A percentile compares a stretch with the other conserved stretches of the same genome.
phyloP scores from a whole-genome alignment of 2,329 filamentous ascomycete species.

The Cercospora sp. region DNA sequence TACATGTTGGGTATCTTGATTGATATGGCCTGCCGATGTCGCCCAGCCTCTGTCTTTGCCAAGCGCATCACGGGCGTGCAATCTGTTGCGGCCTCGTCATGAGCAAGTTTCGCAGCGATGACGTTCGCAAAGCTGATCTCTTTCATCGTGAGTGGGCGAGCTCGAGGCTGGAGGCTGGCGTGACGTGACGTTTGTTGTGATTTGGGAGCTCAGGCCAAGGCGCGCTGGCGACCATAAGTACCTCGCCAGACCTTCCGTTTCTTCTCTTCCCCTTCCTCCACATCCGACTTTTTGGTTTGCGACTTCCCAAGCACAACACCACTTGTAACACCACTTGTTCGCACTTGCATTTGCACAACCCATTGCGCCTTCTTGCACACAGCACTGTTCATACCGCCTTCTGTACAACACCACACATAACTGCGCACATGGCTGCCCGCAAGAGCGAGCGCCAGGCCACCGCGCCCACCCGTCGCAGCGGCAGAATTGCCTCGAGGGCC shows the following conservation, averaged over 20 bases:
- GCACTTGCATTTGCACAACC: neutral
- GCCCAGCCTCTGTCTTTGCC: neutral
- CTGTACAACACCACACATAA: neutral
- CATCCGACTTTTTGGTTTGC: neutral
- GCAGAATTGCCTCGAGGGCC: constrained; percentile 14
- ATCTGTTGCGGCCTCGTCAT: neutral
- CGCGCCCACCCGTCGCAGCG: constrained; percentile 18
- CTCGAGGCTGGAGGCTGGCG: neutral
- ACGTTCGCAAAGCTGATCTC: neutral
- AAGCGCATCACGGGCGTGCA: neutral
- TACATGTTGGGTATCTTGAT: neutral
- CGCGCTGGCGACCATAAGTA: neutral
- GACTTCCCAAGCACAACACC: neutral
- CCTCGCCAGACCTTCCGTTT: neutral
- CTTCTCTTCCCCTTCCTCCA: neutral
- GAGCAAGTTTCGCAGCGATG: neutral
- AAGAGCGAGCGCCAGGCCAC: constrained; percentile 5
- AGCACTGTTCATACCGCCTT: neutral
- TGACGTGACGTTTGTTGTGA: neutral
- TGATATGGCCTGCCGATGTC: neutral
- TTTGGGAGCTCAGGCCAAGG: neutral
- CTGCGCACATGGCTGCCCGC: neutral
- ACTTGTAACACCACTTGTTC: neutral
- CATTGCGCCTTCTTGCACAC: constrained; percentile 2
- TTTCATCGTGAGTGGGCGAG: neutral